A percentile compares a stretch with the other conserved stretches of the same genome.
phyloP scores from a whole-genome alignment of 768 basidiomycete genomes.

The Boletus rubescentipes region DNA sequence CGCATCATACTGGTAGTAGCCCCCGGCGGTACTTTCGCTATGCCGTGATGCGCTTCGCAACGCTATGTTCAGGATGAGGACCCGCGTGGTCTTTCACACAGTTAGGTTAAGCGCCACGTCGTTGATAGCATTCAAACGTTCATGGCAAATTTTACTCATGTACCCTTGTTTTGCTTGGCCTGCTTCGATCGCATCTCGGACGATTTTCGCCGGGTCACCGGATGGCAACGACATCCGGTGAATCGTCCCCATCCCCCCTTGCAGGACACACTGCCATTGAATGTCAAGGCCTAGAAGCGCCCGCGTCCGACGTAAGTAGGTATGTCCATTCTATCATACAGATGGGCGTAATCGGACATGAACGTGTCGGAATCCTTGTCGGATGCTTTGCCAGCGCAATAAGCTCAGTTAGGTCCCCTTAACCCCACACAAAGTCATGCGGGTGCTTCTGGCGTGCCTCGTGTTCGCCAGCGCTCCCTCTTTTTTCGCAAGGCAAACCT shows the following conservation, averaged over 20 bases:
- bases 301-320: not conserved
- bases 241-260: not conserved
- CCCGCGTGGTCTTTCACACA: not conserved
- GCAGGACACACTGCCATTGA: too few species aligned
- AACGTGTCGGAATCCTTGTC: not conserved
- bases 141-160: not conserved
- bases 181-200: constrained; percentile 9
- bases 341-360: constrained; percentile 2
- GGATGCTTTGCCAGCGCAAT: constrained; percentile 1
- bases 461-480: constrained; percentile 12
- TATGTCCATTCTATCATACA: not conserved
- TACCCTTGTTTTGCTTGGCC: not conserved
- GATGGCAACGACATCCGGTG: not conserved
- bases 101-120: not conserved
- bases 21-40: not conserved
- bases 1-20: not conserved
- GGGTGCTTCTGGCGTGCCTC: constrained; percentile 32
- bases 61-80: not conserved
- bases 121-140: not conserved
- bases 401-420: constrained; percentile 11
- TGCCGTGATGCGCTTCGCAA: not conserved
- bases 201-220: constrained; percentile 1
- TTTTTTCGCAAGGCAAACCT: constrained; percentile 22
- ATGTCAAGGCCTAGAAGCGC: not conserved
- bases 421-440: constrained; percentile 22